A percentile compares a stretch with the other conserved stretches of the same genome.
These are phyloP conservation scores for Cordyceps javanica DNA, from an alignment of 2,329 filamentous ascomycete genomes.

Conservation along the genomic window DNA sequence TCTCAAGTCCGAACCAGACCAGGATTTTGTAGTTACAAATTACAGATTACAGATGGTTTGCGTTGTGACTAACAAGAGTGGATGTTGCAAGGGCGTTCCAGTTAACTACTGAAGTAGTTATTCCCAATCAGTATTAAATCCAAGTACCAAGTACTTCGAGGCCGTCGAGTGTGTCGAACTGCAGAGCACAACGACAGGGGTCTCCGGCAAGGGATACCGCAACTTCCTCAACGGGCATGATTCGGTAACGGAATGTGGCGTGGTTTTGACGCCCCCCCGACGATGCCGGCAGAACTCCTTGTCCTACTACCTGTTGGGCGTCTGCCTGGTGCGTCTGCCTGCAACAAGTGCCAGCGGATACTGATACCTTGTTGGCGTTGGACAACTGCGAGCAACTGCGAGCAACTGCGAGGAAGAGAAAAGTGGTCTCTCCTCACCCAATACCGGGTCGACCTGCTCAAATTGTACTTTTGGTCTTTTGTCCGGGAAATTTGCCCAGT, in stretches of 20 bases:
- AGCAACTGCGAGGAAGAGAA: neutral
- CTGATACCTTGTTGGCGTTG: no score
- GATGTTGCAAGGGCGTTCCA: no score
- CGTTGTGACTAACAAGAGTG: neutral
- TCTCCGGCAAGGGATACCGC: neutral
- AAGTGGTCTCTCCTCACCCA: neutral
- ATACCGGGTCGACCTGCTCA: neutral
- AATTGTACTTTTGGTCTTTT: neutral
- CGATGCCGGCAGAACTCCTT: neutral
- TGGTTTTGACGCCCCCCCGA: neutral
- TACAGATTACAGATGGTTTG: neutral
- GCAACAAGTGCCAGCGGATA: no score
- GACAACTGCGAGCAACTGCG: no score
- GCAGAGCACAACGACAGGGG: neutral
- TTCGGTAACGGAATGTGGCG: neutral
- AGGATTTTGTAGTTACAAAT: no score
- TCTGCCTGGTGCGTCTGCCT: neutral
- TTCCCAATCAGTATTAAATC: no score
- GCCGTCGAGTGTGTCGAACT: no score
- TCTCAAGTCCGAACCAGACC: neutral
- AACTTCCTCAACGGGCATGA: neutral
- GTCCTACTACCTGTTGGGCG: neutral
- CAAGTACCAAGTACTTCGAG: no score
- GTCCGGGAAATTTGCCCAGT: neutral
- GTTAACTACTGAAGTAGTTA: no score